These are phyloP conservation scores for Camelina neglecta DNA, from an alignment of 345 rosid genomes.

Conservation along the genomic window DNA sequence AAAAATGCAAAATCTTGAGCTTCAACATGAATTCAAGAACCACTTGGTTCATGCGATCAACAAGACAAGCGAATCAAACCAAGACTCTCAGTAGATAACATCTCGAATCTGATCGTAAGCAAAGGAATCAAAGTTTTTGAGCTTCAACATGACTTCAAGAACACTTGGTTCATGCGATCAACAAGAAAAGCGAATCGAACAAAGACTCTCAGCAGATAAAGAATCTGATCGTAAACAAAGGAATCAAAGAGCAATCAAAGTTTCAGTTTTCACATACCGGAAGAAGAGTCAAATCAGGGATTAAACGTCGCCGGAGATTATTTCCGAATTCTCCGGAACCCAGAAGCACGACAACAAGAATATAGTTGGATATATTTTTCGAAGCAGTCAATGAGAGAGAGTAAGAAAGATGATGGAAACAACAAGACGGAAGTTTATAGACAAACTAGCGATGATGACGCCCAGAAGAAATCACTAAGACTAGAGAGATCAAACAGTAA, in stretches of 20 bases:
- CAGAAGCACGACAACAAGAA: slow-evolving; percentile 7
- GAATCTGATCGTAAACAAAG: slow-evolving; percentile 29
- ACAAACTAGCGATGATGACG: background rate
- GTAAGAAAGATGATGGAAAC: slow-evolving; percentile 31
- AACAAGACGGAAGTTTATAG: slow-evolving; percentile 8
- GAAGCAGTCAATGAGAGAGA: slow-evolving; percentile 25
- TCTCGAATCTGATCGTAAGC: slow-evolving; percentile 25
- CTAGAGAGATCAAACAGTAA: slow-evolving; percentile 22
- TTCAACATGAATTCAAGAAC: background rate
- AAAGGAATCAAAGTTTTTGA: slow-evolving; percentile 15
- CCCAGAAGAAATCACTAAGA: slow-evolving; percentile 1
- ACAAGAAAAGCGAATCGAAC: background rate
- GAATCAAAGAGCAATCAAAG: slow-evolving; percentile 23
- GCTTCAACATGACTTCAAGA: background rate
- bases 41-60: slow-evolving; percentile 19
- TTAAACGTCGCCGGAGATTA: background rate
- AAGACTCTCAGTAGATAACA: background rate
- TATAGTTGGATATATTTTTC: slow-evolving; percentile 27
- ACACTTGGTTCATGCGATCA: slow-evolving; percentile 21
- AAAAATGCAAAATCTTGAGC: slow-evolving; percentile 5
- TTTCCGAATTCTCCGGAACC: background rate
- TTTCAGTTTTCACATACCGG: slow-evolving; percentile 16
- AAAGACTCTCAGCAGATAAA: slow-evolving; percentile 4
- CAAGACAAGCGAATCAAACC: slow-evolving; percentile 4
- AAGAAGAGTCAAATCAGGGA: slow-evolving; percentile 12